Evolutionary conservation across 2,329 filamentous ascomycete genomes (phyloP).

Genomic region (Pestalotiopsis sp.): DNA sequence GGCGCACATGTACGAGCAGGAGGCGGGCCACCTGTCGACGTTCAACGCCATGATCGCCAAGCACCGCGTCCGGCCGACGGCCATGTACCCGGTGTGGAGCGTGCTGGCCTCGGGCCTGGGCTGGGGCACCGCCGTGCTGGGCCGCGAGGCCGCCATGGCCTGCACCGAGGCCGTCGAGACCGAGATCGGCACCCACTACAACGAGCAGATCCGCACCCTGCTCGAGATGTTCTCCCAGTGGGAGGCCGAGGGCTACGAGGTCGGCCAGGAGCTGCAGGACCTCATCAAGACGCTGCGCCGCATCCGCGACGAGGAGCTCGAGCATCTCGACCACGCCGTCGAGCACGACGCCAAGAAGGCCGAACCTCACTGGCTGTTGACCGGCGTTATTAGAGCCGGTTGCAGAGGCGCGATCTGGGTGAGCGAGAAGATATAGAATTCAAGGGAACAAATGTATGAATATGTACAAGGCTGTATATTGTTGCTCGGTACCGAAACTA

Average conservation of each 20-base stretch:
- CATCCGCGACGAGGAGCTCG: constrained; percentile 93
- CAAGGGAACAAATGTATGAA: not conserved
- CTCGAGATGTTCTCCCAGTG: constrained; percentile 80
- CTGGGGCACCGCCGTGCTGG: constrained; percentile 87
- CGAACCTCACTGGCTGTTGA: constrained; percentile 85
- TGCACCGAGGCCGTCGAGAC: constrained; percentile 99
- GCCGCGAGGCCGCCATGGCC: constrained; percentile 94
- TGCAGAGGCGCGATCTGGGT: constrained; percentile 94
- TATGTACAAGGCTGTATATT: not conserved
- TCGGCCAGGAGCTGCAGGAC: constrained; percentile 76
- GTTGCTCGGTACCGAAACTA: no score
- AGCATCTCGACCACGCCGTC: constrained; percentile 94
- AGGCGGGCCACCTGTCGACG: constrained; percentile 81
- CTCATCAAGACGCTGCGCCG: constrained; percentile 75
- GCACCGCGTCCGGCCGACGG: constrained; percentile 90
- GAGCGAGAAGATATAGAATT: constrained; percentile 66
- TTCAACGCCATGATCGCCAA: constrained; percentile 84
- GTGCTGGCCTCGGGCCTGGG: constrained; percentile 79
- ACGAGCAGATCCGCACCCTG: constrained; percentile 82
- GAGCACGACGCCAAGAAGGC: constrained; percentile 92
- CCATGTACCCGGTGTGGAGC: constrained; percentile 90
- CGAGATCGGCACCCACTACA: constrained; percentile 96
- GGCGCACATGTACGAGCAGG: constrained; percentile 98
- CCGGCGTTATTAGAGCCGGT: constrained; percentile 84
- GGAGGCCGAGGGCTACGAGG: constrained; percentile 76